These are phyloP conservation scores for Roridomyces roridus DNA, from an alignment of 768 basidiomycete species.

Conservation along the genomic window DNA sequence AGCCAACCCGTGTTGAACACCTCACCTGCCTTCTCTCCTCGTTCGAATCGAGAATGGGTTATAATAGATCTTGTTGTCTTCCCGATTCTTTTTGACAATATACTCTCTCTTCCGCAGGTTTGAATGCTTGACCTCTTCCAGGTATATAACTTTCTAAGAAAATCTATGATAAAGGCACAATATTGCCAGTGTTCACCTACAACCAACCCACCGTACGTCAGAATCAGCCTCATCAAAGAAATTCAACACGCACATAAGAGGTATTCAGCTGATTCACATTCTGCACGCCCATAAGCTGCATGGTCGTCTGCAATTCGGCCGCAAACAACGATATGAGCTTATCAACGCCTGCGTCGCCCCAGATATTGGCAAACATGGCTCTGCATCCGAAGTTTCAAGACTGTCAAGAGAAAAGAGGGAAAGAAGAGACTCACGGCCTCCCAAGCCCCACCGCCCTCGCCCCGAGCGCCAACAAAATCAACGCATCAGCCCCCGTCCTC, in stretches of 20 bases:
- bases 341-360: conserved; percentile 39
- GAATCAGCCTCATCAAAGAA: background rate
- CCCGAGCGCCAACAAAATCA: conserved; percentile 49
- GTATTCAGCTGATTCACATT: conserved; percentile 26
- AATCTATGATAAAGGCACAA: conserved; percentile 3
- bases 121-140: background rate
- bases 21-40: too few species aligned
- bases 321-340: conserved; percentile 25
- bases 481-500: conserved; percentile 49
- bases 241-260: conserved; percentile 23
- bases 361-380: conserved; percentile 45
- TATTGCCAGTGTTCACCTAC: conserved; percentile 27
- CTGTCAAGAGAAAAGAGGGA: background rate
- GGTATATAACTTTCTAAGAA: too few species aligned
- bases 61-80: too few species aligned
- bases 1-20: too few species aligned
- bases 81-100: too few species aligned
- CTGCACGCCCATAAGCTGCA: conserved; percentile 32
- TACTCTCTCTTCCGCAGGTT: too few species aligned
- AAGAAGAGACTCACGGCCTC: conserved; percentile 10
- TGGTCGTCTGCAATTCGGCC: conserved; percentile 28
- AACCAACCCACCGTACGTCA: background rate
- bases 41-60: too few species aligned
- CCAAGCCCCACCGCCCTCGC: conserved; percentile 49
- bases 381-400: background rate